Percentiles rank a stretch among this genome's conserved stretches.
phyloP scores from a whole-genome alignment of 2,329 filamentous ascomycete genomes.

The Neocucurbitaria cava region DNA sequence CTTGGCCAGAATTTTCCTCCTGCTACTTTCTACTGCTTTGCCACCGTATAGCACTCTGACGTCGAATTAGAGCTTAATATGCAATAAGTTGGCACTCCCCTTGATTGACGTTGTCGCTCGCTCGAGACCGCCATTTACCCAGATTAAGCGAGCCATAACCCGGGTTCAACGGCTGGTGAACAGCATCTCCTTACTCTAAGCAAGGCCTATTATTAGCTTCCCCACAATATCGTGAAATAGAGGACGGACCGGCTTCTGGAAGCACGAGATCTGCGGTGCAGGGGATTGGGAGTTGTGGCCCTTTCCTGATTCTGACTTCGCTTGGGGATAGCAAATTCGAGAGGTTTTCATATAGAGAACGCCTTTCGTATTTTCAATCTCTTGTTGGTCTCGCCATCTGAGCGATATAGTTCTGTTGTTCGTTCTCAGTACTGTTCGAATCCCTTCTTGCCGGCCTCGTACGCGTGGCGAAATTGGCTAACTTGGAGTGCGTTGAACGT shows the following conservation, averaged over 20 bases:
- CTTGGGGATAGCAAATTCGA: not conserved
- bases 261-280: constrained; percentile 7
- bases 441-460: not conserved
- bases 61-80: constrained; percentile 27
- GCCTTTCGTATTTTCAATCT: not conserved
- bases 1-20: constrained; percentile 3
- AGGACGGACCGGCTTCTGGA: constrained; percentile 10
- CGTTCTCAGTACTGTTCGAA: not conserved
- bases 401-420: not conserved
- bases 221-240: constrained; percentile 17
- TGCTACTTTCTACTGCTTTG: too few species aligned
- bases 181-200: constrained; percentile 3
- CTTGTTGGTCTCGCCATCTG: not conserved
- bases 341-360: not conserved
- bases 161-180: constrained; percentile 5
- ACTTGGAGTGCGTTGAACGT: not conserved
- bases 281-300: constrained; percentile 3
- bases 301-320: not conserved
- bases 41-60: constrained; percentile 27
- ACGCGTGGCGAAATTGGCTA: not conserved
- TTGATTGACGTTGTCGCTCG: constrained; percentile 5
- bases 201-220: constrained; percentile 13
- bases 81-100: constrained; percentile 4
- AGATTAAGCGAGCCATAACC: constrained; percentile 21
- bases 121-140: constrained; percentile 24